phyloP scores from a whole-genome alignment of 306 rosid genomes.

The Malus asiatica region DNA sequence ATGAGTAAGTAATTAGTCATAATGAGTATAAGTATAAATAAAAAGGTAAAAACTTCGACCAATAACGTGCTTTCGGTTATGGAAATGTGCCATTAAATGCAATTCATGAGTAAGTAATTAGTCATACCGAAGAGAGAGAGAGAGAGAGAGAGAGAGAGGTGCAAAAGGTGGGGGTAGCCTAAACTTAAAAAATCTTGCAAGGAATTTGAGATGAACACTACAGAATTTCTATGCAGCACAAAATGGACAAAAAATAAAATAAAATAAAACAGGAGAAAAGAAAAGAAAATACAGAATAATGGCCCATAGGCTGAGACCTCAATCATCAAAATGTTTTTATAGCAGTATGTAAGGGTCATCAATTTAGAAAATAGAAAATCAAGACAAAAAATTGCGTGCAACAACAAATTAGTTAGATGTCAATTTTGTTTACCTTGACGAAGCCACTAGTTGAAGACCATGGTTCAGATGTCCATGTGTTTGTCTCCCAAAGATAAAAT shows the following conservation, averaged over 20 bases:
- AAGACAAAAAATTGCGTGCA: background rate
- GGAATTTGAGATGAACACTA: background rate
- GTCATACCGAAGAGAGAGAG: background rate
- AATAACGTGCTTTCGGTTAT: background rate
- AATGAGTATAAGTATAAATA: background rate
- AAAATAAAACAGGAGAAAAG: background rate
- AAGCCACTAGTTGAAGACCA: constrained; percentile 92
- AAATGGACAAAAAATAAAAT: background rate
- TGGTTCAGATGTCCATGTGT: constrained; percentile 88
- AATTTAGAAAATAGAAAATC: background rate
- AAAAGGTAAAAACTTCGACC: constrained; percentile 2
- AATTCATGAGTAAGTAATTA: background rate
- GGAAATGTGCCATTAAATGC: background rate
- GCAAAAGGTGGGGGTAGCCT: background rate
- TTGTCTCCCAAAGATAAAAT: constrained; percentile 97
- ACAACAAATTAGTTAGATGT: background rate
- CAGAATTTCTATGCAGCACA: background rate
- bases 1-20: background rate
- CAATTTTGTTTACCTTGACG: constrained; percentile 51
- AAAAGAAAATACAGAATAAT: background rate
- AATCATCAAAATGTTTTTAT: background rate
- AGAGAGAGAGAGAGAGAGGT: background rate
- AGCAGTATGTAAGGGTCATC: background rate
- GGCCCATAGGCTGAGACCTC: background rate
- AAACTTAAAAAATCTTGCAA: background rate